Percentiles rank a stretch among this genome's conserved stretches.
Conservation (phyloP, 129 eudicot species). For the carrot (Daucus carota) region DNA sequence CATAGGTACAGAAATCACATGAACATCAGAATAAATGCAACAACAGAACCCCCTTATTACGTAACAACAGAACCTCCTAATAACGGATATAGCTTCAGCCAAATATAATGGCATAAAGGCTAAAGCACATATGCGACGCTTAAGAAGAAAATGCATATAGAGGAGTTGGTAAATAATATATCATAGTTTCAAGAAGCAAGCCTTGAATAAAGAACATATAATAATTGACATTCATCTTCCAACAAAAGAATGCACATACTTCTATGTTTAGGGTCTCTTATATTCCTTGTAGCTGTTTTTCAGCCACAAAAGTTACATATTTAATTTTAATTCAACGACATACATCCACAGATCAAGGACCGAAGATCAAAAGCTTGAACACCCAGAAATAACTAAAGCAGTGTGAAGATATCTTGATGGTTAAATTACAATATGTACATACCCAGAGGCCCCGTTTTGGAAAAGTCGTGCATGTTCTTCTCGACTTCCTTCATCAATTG, state of each 20-base stretch:
- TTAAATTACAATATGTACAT: constrained; percentile 10
- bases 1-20: constrained; percentile 4
- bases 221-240: background rate
- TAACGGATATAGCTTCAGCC: background rate
- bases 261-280: background rate
- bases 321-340: background rate
- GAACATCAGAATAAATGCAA: constrained; percentile 1
- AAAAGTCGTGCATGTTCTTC: constrained; percentile 85
- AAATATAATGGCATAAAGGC: too few species aligned
- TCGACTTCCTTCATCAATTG: constrained; percentile 89
- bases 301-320: background rate
- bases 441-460: constrained; percentile 74
- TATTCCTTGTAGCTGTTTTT: background rate
- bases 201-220: background rate
- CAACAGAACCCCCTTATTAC: background rate
- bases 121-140: background rate
- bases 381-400: background rate
- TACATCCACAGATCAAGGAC: background rate
- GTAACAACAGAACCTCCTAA: background rate
- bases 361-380: background rate
- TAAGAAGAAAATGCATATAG: background rate
- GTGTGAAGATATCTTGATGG: background rate
- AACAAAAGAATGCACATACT: background rate
- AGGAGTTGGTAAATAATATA: background rate
- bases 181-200: background rate